Percentiles rank a stretch among this genome's conserved stretches.
phyloP scores from a whole-genome alignment of 305 asterid genomes.

The Solanum chacoense region DNA sequence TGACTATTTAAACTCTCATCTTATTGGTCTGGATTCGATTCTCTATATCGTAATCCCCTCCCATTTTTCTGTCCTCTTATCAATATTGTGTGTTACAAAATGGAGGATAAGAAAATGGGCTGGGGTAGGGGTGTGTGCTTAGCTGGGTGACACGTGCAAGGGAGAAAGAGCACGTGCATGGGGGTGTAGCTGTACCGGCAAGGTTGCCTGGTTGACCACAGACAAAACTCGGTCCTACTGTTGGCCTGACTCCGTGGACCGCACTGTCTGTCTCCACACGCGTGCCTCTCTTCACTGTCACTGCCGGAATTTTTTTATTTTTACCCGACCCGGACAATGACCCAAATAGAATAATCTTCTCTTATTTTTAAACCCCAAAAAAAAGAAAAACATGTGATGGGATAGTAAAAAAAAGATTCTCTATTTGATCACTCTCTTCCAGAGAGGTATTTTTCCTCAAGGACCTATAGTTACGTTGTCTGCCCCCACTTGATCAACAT shows the following conservation, averaged over 20 bases:
- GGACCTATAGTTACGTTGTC: conserved; percentile 12
- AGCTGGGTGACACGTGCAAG: conserved; percentile 36
- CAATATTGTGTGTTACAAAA: background rate
- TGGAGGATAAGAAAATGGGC: background rate
- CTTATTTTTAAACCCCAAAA: background rate
- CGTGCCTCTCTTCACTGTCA: background rate
- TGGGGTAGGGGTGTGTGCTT: background rate
- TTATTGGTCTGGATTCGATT: background rate
- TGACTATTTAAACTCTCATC: background rate
- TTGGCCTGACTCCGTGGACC: conserved; percentile 16
- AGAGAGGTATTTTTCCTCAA: background rate
- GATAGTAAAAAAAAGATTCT: conserved; percentile 6
- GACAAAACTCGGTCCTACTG: conserved; percentile 21
- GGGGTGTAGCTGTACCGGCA: conserved; percentile 22
- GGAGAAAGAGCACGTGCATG: conserved; percentile 27
- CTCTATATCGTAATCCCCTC: background rate
- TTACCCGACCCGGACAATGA: background rate
- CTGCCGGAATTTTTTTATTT: background rate
- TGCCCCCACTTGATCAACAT: conserved; percentile 35
- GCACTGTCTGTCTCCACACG: conserved; percentile 15
- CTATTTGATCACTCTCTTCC: conserved; percentile 4
- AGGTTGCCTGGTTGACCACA: conserved; percentile 41
- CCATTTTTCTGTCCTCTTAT: background rate
- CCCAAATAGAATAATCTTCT: background rate
- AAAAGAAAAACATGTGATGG: conserved; percentile 18